Conservation (phyloP, 1,139 yeast genomes). For the Taphrina populina region DNA sequence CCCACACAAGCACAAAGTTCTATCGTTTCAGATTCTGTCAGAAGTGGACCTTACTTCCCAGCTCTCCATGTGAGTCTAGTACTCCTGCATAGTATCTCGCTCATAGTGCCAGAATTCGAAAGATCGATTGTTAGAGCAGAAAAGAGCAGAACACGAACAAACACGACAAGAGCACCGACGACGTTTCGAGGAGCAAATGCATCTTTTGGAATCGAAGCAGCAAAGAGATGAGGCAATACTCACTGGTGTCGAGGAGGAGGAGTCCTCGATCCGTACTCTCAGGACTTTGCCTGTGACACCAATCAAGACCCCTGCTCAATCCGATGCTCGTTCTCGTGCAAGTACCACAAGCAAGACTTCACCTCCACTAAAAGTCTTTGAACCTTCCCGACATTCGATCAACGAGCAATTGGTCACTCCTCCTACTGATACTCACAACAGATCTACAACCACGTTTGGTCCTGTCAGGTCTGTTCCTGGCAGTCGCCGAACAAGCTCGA, state of each 20-base stretch:
- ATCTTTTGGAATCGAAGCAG: slow-evolving; percentile 40
- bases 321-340: slow-evolving; percentile 36
- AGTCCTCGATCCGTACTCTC: slow-evolving; percentile 26
- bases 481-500: slow-evolving; percentile 36
- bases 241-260: slow-evolving; percentile 36
- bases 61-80: not conserved
- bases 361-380: slow-evolving; percentile 23
- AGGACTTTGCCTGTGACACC: slow-evolving; percentile 38
- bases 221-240: slow-evolving; percentile 40
- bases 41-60: slow-evolving; percentile 5
- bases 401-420: slow-evolving; percentile 39
- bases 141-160: slow-evolving; percentile 40
- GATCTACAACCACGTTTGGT: slow-evolving; percentile 38
- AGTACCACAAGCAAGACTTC: slow-evolving; percentile 32
- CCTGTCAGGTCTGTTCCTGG: slow-evolving; percentile 35
- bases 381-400: slow-evolving; percentile 35
- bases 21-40: not conserved
- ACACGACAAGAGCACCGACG: slow-evolving; percentile 40
- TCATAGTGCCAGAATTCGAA: slow-evolving; percentile 10
- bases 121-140: slow-evolving; percentile 38
- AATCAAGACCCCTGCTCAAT: slow-evolving; percentile 37
- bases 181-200: slow-evolving; percentile 41
- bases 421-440: slow-evolving; percentile 37
- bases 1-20: not conserved
- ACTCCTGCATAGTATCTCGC: not conserved